These are phyloP conservation scores for Trypethelium eluteriae DNA, from an alignment of 495 filamentous ascomycete genomes.

Conservation along the genomic window DNA sequence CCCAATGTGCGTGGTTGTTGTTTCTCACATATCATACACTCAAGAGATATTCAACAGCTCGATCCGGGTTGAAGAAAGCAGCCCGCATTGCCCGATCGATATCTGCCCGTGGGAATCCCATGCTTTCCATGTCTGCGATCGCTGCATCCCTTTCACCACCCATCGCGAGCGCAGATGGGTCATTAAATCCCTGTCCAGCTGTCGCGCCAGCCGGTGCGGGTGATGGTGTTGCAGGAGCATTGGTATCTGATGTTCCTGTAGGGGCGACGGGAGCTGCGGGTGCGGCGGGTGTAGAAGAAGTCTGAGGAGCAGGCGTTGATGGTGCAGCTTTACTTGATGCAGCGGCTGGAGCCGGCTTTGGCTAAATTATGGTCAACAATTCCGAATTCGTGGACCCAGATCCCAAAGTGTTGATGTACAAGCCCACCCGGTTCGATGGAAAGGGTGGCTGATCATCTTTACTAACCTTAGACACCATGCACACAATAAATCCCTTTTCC, in stretches of 20 bases:
- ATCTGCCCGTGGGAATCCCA: constrained; percentile 82
- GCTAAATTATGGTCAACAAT: constrained; percentile 36
- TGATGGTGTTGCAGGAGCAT: constrained; percentile 56
- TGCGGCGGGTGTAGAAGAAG: constrained; percentile 54
- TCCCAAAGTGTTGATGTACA: neutral
- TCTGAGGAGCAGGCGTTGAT: constrained; percentile 52
- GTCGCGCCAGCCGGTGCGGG: constrained; percentile 58
- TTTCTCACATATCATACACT: constrained; percentile 50
- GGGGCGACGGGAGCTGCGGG: constrained; percentile 36
- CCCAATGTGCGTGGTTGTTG: constrained; percentile 7
- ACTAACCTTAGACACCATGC: constrained; percentile 87
- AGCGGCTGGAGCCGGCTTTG: constrained; percentile 58
- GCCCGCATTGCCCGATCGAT: constrained; percentile 92
- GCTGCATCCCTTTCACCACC: constrained; percentile 72
- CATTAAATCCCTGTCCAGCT: constrained; percentile 49
- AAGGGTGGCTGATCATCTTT: neutral
- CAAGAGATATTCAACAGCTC: constrained; percentile 91
- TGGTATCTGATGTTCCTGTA: constrained; percentile 34
- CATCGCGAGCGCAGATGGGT: constrained; percentile 74
- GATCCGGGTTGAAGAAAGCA: constrained; percentile 92
- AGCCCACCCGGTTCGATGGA: neutral
- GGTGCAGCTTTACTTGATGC: constrained; percentile 50
- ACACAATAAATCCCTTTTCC: constrained; percentile 98
- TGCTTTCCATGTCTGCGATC: constrained; percentile 92
- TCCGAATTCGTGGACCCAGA: neutral